Evolutionary conservation across 352 stramenopile genomes (phyloP).

Genomic region (Pythium guiyangense): DNA sequence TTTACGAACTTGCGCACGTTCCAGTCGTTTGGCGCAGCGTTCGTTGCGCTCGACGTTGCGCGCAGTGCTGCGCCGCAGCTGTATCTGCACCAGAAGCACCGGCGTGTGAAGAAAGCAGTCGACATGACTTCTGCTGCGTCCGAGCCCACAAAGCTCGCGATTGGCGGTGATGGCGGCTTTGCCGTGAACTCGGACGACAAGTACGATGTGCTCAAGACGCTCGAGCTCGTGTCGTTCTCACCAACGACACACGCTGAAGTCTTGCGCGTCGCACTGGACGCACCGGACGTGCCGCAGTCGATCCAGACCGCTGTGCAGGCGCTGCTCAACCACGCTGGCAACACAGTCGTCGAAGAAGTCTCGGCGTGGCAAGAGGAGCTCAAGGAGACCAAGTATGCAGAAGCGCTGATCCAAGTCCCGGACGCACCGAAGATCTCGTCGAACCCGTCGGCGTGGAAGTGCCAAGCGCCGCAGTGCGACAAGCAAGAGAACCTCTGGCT

Average conservation of each 20-base stretch:
- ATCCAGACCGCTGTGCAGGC: slow-evolving; percentile 55
- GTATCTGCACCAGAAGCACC: slow-evolving; percentile 78
- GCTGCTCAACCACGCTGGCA: slow-evolving; percentile 70
- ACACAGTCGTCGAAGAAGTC: slow-evolving; percentile 74
- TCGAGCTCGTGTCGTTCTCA: slow-evolving; percentile 74
- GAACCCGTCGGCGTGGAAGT: slow-evolving; percentile 74
- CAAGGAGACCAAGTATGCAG: slow-evolving; percentile 74
- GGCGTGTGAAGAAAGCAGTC: slow-evolving; percentile 19
- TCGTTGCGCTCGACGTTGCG: slow-evolving; percentile 51
- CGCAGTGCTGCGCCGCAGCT: slow-evolving; percentile 24
- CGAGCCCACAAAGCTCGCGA: slow-evolving; percentile 91
- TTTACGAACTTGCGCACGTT: slow-evolving; percentile 94
- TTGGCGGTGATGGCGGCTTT: slow-evolving; percentile 96
- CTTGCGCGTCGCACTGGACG: slow-evolving; percentile 25
- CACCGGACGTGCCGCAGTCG: slow-evolving; percentile 31
- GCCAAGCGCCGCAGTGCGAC: slow-evolving; percentile 91
- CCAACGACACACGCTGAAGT: slow-evolving; percentile 34
- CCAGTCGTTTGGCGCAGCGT: slow-evolving; percentile 87
- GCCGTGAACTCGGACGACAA: slow-evolving; percentile 80
- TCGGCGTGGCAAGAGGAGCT: slow-evolving; percentile 80
- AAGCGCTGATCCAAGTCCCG: slow-evolving; percentile 64
- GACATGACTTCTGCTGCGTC: background rate
- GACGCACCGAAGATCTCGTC: slow-evolving; percentile 60
- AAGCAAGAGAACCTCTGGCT: slow-evolving; percentile 99
- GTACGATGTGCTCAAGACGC: slow-evolving; percentile 79